phyloP scores from a whole-genome alignment of 2,329 filamentous ascomycete genomes.

The Exophiala sideris region DNA sequence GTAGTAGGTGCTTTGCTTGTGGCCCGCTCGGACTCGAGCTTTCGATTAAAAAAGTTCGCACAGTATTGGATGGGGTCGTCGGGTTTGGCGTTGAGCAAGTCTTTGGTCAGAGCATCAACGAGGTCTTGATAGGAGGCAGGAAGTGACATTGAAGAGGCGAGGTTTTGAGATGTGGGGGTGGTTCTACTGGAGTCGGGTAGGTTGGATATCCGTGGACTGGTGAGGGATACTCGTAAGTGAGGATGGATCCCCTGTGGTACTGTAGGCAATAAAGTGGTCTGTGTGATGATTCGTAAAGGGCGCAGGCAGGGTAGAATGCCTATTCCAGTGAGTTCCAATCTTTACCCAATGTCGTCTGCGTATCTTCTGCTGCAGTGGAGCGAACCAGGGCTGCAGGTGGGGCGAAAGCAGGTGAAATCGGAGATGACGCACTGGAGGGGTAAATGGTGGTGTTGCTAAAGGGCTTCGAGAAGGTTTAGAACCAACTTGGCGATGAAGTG shows the following conservation, averaged over 20 bases:
- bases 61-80: constrained; percentile 67
- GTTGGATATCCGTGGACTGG: not conserved
- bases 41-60: constrained; percentile 64
- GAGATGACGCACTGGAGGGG: constrained; percentile 25
- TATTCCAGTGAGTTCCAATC: constrained; percentile 7
- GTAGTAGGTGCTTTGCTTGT: constrained; percentile 45
- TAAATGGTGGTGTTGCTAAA: not conserved
- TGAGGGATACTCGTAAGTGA: constrained; percentile 12
- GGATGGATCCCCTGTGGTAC: constrained; percentile 10
- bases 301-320: constrained; percentile 3
- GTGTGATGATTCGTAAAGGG: constrained; percentile 13
- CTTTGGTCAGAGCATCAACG: constrained; percentile 61
- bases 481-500: constrained; percentile 6
- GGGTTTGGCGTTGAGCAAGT: constrained; percentile 58
- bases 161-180: constrained; percentile 19
- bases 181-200: constrained; percentile 10
- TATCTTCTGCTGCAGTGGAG: constrained; percentile 10
- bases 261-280: constrained; percentile 14
- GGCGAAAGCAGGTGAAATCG: constrained; percentile 9
- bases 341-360: constrained; percentile 3
- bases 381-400: constrained; percentile 12
- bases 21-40: constrained; percentile 63
- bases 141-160: constrained; percentile 41
- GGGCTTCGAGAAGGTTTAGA: constrained; percentile 4
- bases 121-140: constrained; percentile 58